A percentile compares a stretch with the other conserved stretches of the same genome.
Evolutionary conservation across 306 rosid species (phyloP).

Genomic region (Luffa acutangula): DNA sequence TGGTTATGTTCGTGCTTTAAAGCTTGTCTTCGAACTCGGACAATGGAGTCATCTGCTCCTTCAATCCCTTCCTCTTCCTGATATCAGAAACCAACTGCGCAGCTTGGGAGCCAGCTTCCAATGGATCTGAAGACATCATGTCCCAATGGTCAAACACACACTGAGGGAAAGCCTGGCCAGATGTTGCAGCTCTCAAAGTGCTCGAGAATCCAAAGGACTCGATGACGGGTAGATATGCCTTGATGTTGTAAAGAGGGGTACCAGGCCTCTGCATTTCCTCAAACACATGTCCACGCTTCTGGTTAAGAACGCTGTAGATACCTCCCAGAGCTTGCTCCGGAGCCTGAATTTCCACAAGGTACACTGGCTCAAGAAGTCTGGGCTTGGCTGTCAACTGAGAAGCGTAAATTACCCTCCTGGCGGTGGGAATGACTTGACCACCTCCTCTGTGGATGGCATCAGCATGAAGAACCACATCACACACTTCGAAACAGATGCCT

Average conservation of each 20-base stretch:
- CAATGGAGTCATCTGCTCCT: conserved; percentile 27
- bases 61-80: conserved; percentile 94
- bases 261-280: conserved; percentile 78
- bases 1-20: background rate
- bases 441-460: conserved; percentile 89
- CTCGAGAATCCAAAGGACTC: conserved; percentile 80
- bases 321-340: conserved; percentile 83
- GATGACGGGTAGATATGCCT: conserved; percentile 60
- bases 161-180: conserved; percentile 94
- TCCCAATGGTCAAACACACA: conserved; percentile 97
- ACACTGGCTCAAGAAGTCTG: conserved; percentile 78
- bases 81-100: conserved; percentile 41
- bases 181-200: conserved; percentile 73
- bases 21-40: conserved; percentile 33
- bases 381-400: conserved; percentile 70
- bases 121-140: conserved; percentile 74
- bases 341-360: conserved; percentile 78
- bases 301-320: conserved; percentile 72
- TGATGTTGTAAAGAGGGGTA: conserved; percentile 73
- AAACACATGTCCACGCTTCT: conserved; percentile 70
- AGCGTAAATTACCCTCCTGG: conserved; percentile 70
- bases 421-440: conserved; percentile 82
- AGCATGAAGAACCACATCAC: conserved; percentile 70
- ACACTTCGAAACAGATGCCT: conserved; percentile 62
- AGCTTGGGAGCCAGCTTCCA: conserved; percentile 71